Conservation (phyloP, 306 rosid genomes). For the Corylus heterophylla region DNA sequence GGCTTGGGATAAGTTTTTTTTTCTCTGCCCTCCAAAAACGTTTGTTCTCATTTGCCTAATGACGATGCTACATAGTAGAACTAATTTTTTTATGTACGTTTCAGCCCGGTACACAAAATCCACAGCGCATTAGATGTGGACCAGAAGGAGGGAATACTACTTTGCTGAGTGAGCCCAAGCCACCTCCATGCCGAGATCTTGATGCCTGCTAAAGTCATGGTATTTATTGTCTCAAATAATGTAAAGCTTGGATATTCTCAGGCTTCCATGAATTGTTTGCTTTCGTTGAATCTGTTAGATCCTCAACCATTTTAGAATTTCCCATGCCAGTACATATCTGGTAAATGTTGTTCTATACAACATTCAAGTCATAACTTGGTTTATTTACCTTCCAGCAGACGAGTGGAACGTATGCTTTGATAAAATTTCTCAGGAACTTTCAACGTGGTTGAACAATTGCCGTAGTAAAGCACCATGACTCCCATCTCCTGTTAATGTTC, state of each 20-base stretch:
- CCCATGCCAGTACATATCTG: conserved; percentile 14
- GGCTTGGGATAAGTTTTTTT: neutral
- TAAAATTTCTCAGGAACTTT: neutral
- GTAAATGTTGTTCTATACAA: neutral
- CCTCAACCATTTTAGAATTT: conserved; percentile 42
- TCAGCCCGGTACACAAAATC: conserved; percentile 92
- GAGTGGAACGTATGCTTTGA: neutral
- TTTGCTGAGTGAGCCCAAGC: conserved; percentile 70
- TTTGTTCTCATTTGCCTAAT: neutral
- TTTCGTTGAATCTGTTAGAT: conserved; percentile 38
- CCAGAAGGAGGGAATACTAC: conserved; percentile 98
- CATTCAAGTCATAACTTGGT: neutral
- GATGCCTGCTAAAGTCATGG: conserved; percentile 68
- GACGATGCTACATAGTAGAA: conserved; percentile 1
- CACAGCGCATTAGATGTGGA: conserved; percentile 66
- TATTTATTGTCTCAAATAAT: conserved; percentile 58
- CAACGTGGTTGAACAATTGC: neutral
- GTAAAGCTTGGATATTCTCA: conserved; percentile 51
- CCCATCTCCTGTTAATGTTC: neutral
- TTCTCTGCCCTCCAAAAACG: neutral
- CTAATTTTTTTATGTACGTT: conserved; percentile 4
- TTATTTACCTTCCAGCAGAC: neutral
- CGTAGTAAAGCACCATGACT: neutral
- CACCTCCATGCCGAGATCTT: conserved; percentile 94
- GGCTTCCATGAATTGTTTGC: conserved; percentile 45